These are phyloP conservation scores for Blepharisma japonicum DNA, from an alignment of 73 alveolate species.

Conservation along the genomic window DNA sequence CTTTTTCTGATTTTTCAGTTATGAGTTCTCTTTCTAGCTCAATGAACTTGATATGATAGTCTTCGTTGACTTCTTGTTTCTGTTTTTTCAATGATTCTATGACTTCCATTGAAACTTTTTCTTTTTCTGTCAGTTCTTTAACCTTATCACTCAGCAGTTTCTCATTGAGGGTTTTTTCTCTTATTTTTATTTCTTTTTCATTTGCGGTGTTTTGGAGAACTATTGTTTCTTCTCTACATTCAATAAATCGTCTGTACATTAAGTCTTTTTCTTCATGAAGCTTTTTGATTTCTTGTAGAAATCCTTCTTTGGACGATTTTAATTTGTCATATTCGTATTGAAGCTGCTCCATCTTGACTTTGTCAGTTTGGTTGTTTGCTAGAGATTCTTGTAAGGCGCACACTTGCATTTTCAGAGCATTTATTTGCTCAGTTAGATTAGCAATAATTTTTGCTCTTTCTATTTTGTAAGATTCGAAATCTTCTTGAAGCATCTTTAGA, in stretches of 20 bases:
- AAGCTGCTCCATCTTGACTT: constrained; percentile 12
- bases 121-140: background rate
- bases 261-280: constrained; percentile 24
- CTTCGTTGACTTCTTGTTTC: constrained; percentile 7
- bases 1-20: background rate
- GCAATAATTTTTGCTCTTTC: too few relatives aligned
- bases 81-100: constrained; percentile 19
- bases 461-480: too few relatives aligned
- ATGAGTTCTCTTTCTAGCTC: constrained; percentile 15
- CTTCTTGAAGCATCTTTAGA: too few relatives aligned
- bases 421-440: too few relatives aligned
- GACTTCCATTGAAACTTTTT: background rate
- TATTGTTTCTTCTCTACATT: constrained; percentile 20
- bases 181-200: constrained; percentile 10
- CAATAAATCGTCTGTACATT: background rate
- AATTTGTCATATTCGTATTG: background rate
- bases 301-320: background rate
- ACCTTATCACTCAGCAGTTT: constrained; percentile 17
- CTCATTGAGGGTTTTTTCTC: background rate
- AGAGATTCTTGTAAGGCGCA: too few relatives aligned
- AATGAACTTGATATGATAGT: background rate
- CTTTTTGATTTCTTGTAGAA: constrained; percentile 1
- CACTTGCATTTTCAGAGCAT: too few relatives aligned
- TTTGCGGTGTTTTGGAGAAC: constrained; percentile 5
- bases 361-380: background rate